A percentile compares a stretch with the other conserved stretches of the same genome.
Evolutionary conservation across 2,329 filamentous ascomycete species (phyloP).

Genomic region (Fusarium algeriense): DNA sequence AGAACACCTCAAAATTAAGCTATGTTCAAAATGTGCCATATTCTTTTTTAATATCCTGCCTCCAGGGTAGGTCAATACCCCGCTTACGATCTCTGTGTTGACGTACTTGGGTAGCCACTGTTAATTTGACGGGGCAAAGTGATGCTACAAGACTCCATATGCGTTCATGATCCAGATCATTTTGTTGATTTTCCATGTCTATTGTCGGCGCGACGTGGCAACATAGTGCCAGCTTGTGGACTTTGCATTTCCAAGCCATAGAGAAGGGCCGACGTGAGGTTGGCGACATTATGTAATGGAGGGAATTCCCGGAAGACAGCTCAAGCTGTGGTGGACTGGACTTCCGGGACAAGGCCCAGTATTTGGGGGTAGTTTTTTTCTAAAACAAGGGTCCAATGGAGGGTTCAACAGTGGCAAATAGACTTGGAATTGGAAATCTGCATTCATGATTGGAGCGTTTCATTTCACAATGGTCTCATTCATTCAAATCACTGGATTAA

Average conservation of each 20-base stretch:
- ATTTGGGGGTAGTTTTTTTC: not conserved
- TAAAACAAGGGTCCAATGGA: constrained; percentile 31
- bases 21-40: not conserved
- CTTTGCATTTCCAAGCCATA: constrained; percentile 56
- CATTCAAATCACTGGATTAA: not conserved
- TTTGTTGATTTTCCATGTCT: constrained; percentile 33
- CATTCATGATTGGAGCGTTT: constrained; percentile 31
- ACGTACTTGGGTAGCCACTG: not conserved
- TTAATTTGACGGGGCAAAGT: not conserved
- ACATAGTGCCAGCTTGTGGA: constrained; percentile 62
- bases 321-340: constrained; percentile 7
- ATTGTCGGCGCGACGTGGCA: constrained; percentile 47
- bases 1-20: too few relatives aligned
- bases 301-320: constrained; percentile 30
- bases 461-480: not conserved
- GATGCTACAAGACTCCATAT: not conserved
- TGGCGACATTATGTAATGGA: constrained; percentile 41
- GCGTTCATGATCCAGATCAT: not conserved
- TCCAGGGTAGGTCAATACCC: not conserved
- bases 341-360: constrained; percentile 18
- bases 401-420: constrained; percentile 6
- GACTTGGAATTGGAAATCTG: not conserved
- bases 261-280: constrained; percentile 53
- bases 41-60: not conserved
- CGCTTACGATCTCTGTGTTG: not conserved